phyloP scores from a whole-genome alignment of 225 moss, liverwort and hornwort species.

The Sphagnum tenellum region DNA sequence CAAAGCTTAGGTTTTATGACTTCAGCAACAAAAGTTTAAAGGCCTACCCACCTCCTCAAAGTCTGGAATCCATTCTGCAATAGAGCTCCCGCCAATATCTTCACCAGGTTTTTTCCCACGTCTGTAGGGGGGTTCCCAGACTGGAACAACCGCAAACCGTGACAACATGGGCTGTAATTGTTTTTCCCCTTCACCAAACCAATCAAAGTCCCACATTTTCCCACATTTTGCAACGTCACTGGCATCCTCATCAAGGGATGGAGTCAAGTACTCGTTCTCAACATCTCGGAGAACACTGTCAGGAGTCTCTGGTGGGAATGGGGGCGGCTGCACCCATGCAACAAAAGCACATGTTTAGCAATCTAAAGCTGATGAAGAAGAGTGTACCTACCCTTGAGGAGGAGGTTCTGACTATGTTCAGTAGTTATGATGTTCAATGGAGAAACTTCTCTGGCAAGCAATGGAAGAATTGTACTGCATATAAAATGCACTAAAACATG shows the following conservation, averaged over 20 bases:
- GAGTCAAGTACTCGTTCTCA: conserved; percentile 61
- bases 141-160: conserved; percentile 63
- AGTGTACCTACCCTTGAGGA: no score
- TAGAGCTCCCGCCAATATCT: conserved; percentile 9
- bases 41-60: conserved; percentile 57
- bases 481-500: no score
- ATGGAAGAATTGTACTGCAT: no score
- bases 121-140: conserved; percentile 88
- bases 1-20: no score
- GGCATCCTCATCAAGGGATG: conserved; percentile 58
- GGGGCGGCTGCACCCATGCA: conserved; percentile 47
- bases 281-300: conserved; percentile 53
- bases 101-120: conserved; percentile 21
- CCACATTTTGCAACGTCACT: conserved; percentile 61
- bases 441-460: no score
- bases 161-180: conserved; percentile 70
- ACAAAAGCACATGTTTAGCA: not conserved
- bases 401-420: no score
- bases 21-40: not conserved
- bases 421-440: no score
- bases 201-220: conserved; percentile 95
- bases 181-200: conserved; percentile 75
- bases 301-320: conserved; percentile 50
- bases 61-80: conserved; percentile 68
- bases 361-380: no score